phyloP scores from a whole-genome alignment of 2,329 filamentous ascomycete genomes.

The Aspergillus sp. region DNA sequence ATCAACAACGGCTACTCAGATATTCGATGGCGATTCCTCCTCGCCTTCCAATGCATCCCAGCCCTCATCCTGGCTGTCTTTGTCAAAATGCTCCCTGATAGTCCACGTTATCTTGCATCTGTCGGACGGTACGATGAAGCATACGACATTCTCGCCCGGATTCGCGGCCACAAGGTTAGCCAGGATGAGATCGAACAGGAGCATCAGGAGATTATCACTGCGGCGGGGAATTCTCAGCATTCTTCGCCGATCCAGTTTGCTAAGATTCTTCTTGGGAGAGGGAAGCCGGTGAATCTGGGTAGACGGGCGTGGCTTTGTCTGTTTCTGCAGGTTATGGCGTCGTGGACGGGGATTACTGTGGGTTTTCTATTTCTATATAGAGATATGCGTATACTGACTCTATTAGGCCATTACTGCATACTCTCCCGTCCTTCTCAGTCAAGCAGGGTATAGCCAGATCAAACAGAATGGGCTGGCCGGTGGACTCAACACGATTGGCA shows the following conservation, averaged over 20 bases:
- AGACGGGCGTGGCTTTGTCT: conserved; percentile 41
- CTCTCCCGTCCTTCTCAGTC: conserved; percentile 22
- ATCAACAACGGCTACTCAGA: conserved; percentile 28
- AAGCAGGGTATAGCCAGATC: conserved; percentile 33
- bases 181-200: conserved; percentile 27
- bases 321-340: conserved; percentile 44
- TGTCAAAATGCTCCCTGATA: conserved; percentile 30
- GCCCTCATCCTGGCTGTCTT: conserved; percentile 20
- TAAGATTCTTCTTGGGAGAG: conserved; percentile 31
- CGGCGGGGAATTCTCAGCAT: conserved; percentile 23
- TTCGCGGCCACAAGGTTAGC: conserved; percentile 15
- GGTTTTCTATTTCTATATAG: conserved; percentile 25
- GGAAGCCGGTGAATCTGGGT: conserved; percentile 29
- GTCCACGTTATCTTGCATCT: conserved; percentile 27
- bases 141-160: conserved; percentile 40
- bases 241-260: conserved; percentile 36
- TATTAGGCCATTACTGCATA: conserved; percentile 32
- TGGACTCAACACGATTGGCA: conserved; percentile 49
- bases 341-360: conserved; percentile 42
- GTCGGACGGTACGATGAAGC: conserved; percentile 43
- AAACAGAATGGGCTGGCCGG: conserved; percentile 45
- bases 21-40: conserved; percentile 29
- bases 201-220: conserved; percentile 31
- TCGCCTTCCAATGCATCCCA: conserved; percentile 31
- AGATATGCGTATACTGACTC: conserved; percentile 15